Evolutionary conservation across 176 grass and related monocot genomes (phyloP).

Genomic region (Cenchrus americanus): DNA sequence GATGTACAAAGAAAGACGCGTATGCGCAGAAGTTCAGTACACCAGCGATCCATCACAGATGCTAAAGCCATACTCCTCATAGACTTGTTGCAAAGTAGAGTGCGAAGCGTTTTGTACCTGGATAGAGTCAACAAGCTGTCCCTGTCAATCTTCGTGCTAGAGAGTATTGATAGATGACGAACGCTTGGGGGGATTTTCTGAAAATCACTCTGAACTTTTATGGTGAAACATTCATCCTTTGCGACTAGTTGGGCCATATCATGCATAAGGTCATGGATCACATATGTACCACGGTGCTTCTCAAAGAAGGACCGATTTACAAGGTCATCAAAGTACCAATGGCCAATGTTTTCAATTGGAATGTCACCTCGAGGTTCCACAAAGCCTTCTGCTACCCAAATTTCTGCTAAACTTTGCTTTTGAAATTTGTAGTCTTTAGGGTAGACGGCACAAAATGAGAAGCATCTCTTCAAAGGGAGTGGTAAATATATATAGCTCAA

Average conservation of each 20-base stretch:
- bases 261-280: constrained; percentile 55
- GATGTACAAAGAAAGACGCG: background rate
- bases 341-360: background rate
- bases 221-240: background rate
- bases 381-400: constrained; percentile 6
- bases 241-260: constrained; percentile 43
- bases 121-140: background rate
- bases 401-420: background rate
- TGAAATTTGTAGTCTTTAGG: constrained; percentile 40
- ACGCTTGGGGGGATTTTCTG: background rate
- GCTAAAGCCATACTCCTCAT: rapidly evolving
- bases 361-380: constrained; percentile 28
- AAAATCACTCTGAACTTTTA: background rate
- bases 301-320: constrained; percentile 13
- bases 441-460: constrained; percentile 50
- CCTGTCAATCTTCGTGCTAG: background rate
- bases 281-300: background rate
- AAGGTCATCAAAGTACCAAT: constrained; percentile 7
- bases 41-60: background rate
- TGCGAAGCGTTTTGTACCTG: background rate
- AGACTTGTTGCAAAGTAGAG: background rate
- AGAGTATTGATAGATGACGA: background rate
- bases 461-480: constrained; percentile 44
- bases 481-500: constrained; percentile 68
- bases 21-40: rapidly evolving